phyloP scores from a whole-genome alignment of 2,329 filamentous ascomycete genomes.

The Calonectria leucothoes region DNA sequence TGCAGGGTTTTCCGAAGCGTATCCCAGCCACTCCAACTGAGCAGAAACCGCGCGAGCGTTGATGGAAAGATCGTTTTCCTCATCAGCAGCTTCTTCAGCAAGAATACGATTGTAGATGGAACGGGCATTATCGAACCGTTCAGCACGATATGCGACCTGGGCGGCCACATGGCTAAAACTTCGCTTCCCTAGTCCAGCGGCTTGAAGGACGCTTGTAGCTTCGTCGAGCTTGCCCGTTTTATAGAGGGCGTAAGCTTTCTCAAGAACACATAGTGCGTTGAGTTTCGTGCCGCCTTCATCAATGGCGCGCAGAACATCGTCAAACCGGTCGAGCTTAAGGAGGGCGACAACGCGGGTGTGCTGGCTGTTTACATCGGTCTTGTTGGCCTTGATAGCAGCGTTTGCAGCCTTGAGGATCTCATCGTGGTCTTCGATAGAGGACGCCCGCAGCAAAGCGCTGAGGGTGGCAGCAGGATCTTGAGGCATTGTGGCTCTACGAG shows the following conservation, averaged over 20 bases:
- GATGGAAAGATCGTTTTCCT: slow-evolving; percentile 81
- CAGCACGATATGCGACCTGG: slow-evolving; percentile 79
- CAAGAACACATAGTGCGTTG: slow-evolving; percentile 71
- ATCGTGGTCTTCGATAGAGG: slow-evolving; percentile 76
- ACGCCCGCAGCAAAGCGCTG: slow-evolving; percentile 64
- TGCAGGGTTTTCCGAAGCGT: slow-evolving; percentile 53
- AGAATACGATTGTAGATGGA: slow-evolving; percentile 72
- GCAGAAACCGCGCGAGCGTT: slow-evolving; percentile 79
- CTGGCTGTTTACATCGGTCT: slow-evolving; percentile 68
- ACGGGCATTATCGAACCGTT: slow-evolving; percentile 76
- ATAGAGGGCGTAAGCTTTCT: slow-evolving; percentile 86
- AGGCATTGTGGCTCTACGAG: slow-evolving; percentile 48
- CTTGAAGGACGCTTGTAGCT: slow-evolving; percentile 62
- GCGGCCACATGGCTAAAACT: slow-evolving; percentile 66
- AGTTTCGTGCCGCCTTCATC: slow-evolving; percentile 71
- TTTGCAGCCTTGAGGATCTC: slow-evolving; percentile 76
- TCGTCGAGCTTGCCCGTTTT: slow-evolving; percentile 78
- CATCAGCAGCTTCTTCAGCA: slow-evolving; percentile 61
- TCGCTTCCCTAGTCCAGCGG: slow-evolving; percentile 46
- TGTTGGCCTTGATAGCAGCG: slow-evolving; percentile 71
- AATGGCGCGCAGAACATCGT: slow-evolving; percentile 78
- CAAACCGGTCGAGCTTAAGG: slow-evolving; percentile 84
- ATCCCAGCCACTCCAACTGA: slow-evolving; percentile 78
- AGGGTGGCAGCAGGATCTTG: slow-evolving; percentile 63
- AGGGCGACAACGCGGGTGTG: slow-evolving; percentile 80